phyloP scores from a whole-genome alignment of 345 rosid species.

The Turritis glabra region DNA sequence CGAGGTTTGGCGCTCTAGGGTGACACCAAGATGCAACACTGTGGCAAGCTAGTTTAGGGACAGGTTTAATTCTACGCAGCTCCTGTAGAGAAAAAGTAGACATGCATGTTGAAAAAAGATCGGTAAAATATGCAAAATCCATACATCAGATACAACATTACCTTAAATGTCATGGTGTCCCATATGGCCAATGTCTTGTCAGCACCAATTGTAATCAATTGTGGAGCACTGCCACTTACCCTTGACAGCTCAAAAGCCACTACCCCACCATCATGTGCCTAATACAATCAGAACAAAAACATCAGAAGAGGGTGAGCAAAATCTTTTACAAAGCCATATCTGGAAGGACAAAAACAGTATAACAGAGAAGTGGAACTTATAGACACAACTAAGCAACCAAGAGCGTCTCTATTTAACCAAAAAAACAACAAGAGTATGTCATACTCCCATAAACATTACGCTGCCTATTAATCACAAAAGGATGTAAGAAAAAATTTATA shows the following conservation, averaged over 20 bases:
- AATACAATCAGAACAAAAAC: slow-evolving; percentile 26
- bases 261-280: slow-evolving; percentile 99
- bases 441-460: slow-evolving; percentile 14
- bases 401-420: neutral
- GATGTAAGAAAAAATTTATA: neutral
- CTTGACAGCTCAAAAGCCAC: slow-evolving; percentile 94
- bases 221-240: slow-evolving; percentile 95
- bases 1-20: slow-evolving; percentile 99
- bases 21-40: slow-evolving; percentile 99
- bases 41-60: slow-evolving; percentile 90
- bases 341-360: slow-evolving; percentile 18
- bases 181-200: slow-evolving; percentile 98
- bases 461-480: neutral
- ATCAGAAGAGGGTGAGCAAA: slow-evolving; percentile 16
- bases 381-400: slow-evolving; percentile 10
- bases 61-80: slow-evolving; percentile 95
- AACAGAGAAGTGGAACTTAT: neutral
- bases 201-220: slow-evolving; percentile 94
- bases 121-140: slow-evolving; percentile 4
- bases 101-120: slow-evolving; percentile 18
- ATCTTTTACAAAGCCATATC: slow-evolving; percentile 16
- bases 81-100: slow-evolving; percentile 55
- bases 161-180: slow-evolving; percentile 99
- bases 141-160: slow-evolving; percentile 35
- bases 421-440: neutral